Evolutionary conservation across 371 early-diverging fungal species (phyloP), one percentile per base, ranked within the genome.

Genomic region (Syncephalastrum racemosum): DNA sequence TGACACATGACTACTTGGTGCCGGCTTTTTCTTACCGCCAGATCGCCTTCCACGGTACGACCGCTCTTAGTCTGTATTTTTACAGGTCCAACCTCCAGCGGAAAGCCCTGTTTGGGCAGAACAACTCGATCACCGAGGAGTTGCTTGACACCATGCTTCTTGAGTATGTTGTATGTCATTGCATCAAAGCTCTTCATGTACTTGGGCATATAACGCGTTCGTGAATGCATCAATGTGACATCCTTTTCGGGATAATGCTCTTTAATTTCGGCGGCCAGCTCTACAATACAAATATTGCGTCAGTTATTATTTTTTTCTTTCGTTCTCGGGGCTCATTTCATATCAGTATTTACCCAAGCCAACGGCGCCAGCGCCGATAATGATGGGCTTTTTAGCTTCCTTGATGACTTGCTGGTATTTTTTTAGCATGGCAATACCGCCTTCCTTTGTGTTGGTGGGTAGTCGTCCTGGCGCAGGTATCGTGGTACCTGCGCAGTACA

Each of bases 351-450:
- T 64, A 75, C 76, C 76, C 52, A 87, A 36, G 12, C 89, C 89
- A n/a, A 82, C 83, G 39, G 87, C 83, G 31, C 89, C 89, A 15
- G 77, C 89, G 48, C 89, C 89, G 46, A 83, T 77, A 36, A 89
- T 62, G 19, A 86, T 53, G 3, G 87, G 72, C 24, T 66, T 68
- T 49, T 75, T 59, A 22, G 84, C 59, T 56, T 73, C 63, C 36
- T 56, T 58, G 58, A 88, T 83, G n/a, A 70, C 54, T 16, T 64
- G 54, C 52, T 83, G 83, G 39, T 70, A 80, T 18, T 66, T 59
- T 31, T 77, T 69, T 25, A 87, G 54, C 14, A 56, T 51, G 7
- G 49, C 68, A 22, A 85, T 68, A 13, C 74, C 74, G 44, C 63
- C 82, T 3, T 51, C 61, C 54, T 83, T 84, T 36, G 81, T 68